Evolutionary conservation across 2,329 filamentous ascomycete genomes (phyloP).

Genomic region (Amesomyces nigricolor): DNA sequence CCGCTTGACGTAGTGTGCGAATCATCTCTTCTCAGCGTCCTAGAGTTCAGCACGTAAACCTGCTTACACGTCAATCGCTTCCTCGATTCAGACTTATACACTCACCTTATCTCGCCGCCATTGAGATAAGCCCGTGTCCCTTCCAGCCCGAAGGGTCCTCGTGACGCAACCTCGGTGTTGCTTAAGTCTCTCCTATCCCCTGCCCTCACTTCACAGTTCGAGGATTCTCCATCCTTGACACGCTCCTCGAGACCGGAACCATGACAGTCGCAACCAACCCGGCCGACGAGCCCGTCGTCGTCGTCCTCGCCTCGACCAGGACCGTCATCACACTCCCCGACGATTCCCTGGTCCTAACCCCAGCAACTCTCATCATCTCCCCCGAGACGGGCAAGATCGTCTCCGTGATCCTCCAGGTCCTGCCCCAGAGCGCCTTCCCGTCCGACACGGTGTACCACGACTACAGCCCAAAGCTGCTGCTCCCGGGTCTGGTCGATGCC

Average conservation of each 20-base stretch:
- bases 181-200: neutral
- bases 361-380: constrained; percentile 79
- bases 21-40: neutral
- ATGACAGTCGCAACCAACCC: constrained; percentile 31
- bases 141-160: neutral
- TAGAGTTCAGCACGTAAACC: neutral
- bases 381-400: constrained; percentile 77
- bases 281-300: constrained; percentile 48
- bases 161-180: neutral
- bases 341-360: constrained; percentile 58
- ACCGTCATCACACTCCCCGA: constrained; percentile 70
- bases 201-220: neutral
- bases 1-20: neutral
- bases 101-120: neutral
- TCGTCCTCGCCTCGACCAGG: constrained; percentile 77
- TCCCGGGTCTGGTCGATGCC: constrained; percentile 90
- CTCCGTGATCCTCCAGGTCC: constrained; percentile 64
- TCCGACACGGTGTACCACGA: constrained; percentile 68
- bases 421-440: constrained; percentile 73
- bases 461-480: constrained; percentile 75
- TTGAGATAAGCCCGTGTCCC: neutral
- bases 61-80: neutral
- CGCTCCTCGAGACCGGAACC: neutral
- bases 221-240: neutral
- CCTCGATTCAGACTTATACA: neutral